Percentiles rank a stretch among this genome's conserved stretches.
Conservation (phyloP, 2,329 filamentous ascomycete species). For the Ilyonectria robusta region DNA sequence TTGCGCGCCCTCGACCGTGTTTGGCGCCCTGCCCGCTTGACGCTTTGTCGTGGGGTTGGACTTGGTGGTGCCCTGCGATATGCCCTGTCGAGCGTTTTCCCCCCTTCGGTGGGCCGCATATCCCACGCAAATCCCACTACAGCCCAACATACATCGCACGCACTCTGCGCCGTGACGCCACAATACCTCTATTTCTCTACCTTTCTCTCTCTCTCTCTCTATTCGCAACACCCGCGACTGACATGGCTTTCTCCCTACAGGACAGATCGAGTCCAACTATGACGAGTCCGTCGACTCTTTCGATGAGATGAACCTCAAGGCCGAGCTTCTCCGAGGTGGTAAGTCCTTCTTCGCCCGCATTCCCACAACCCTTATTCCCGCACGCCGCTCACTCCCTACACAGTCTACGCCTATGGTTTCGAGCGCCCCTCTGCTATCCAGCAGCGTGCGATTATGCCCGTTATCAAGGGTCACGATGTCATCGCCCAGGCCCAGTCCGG, state of each 20-base stretch:
- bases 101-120: constrained; percentile 34
- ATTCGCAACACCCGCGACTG: constrained; percentile 35
- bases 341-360: constrained; percentile 48
- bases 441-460: constrained; percentile 99
- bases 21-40: constrained; percentile 28
- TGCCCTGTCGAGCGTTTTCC: constrained; percentile 28
- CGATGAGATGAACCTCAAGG: constrained; percentile 97
- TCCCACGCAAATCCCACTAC: constrained; percentile 29
- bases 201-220: too few relatives aligned
- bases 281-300: constrained; percentile 99
- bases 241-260: constrained; percentile 63
- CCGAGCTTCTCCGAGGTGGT: constrained; percentile 96
- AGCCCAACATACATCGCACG: constrained; percentile 19
- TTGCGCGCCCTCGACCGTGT: constrained; percentile 24
- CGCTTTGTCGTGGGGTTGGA: constrained; percentile 27
- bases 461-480: constrained; percentile 99
- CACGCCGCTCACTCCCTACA: constrained; percentile 44
- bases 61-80: constrained; percentile 33
- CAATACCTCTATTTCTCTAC: background rate
- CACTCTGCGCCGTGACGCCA: constrained; percentile 14
- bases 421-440: constrained; percentile 99
- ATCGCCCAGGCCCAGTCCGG: constrained; percentile 99
- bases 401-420: constrained; percentile 99
- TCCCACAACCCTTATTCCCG: constrained; percentile 36
- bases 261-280: constrained; percentile 99